These are phyloP conservation scores for Penicillium crustosum DNA, from an alignment of 2,329 filamentous ascomycete genomes.

Conservation along the genomic window DNA sequence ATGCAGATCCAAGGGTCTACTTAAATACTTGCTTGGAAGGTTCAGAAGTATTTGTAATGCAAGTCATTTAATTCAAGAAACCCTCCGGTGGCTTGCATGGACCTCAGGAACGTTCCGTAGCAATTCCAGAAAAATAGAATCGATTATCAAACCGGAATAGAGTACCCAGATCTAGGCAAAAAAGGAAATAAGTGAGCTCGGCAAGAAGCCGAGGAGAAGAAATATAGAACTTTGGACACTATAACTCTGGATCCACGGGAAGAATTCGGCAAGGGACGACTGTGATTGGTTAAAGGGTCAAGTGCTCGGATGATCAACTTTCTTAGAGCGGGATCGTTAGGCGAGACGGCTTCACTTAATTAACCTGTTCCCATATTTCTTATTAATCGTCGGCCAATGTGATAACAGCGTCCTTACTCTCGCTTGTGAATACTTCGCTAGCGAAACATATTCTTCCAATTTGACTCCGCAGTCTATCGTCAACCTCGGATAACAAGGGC, in stretches of 20 bases:
- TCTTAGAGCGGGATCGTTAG: constrained; percentile 41
- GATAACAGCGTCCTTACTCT: background rate
- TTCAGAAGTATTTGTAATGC: background rate
- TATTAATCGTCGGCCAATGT: constrained; percentile 5
- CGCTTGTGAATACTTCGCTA: constrained; percentile 1
- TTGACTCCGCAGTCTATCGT: background rate
- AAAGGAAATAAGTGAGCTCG: no score
- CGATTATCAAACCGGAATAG: no score
- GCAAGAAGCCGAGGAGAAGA: constrained; percentile 6
- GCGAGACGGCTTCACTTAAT: constrained; percentile 29
- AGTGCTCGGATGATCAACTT: constrained; percentile 31
- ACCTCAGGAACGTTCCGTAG: background rate
- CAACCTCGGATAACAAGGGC: constrained; percentile 3
- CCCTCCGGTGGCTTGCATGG: background rate
- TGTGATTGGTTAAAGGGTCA: constrained; percentile 34
- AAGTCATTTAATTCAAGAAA: constrained; percentile 1
- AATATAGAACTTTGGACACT: background rate
- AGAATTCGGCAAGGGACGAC: constrained; percentile 33
- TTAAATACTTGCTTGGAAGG: no score
- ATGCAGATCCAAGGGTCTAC: background rate
- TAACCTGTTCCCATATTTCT: constrained; percentile 5
- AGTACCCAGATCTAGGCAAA: no score
- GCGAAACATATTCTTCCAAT: background rate
- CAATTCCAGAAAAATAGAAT: constrained; percentile 8
- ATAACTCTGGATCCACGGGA: constrained; percentile 4